phyloP scores from a whole-genome alignment of 208 protist species.

The Wallacemonas sp. region DNA sequence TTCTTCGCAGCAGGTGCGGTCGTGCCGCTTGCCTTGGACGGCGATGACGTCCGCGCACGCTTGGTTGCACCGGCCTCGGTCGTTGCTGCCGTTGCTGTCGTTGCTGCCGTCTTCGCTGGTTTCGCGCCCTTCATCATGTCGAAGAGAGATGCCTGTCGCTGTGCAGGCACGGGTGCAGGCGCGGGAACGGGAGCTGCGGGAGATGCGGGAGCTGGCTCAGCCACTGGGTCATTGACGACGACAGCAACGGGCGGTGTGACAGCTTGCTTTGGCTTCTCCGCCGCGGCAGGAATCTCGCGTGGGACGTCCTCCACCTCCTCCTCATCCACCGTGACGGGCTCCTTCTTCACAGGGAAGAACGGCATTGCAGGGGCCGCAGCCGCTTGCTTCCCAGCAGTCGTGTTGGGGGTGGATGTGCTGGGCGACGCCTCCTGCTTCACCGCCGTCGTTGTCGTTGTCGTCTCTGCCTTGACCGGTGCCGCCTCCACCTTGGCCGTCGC shows the following conservation, averaged over 20 bases:
- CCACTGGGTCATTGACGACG: no score
- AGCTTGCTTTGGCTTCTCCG: no score
- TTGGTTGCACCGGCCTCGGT: background rate
- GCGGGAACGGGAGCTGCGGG: background rate
- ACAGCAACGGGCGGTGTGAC: no score
- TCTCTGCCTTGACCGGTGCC: background rate
- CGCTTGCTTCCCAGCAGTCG: background rate
- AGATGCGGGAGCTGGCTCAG: background rate
- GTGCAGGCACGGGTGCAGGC: background rate
- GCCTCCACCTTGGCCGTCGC: background rate
- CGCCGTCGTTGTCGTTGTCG: background rate
- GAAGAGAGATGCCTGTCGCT: slow-evolving; percentile 37
- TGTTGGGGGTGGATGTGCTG: no score
- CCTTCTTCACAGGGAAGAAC: slow-evolving; percentile 4
- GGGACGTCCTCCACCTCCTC: no score
- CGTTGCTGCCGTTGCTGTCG: background rate
- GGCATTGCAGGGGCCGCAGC: background rate
- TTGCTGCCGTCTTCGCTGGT: background rate
- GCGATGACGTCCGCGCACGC: background rate
- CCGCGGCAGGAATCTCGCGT: no score
- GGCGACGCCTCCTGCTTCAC: background rate
- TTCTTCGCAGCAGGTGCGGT: slow-evolving; percentile 22
- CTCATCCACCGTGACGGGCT: background rate
- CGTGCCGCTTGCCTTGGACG: background rate
- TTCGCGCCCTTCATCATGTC: slow-evolving; percentile 32